Evolutionary conservation across 371 early-diverging fungal species (phyloP).

Genomic region (Lichtheimia ramosa): DNA sequence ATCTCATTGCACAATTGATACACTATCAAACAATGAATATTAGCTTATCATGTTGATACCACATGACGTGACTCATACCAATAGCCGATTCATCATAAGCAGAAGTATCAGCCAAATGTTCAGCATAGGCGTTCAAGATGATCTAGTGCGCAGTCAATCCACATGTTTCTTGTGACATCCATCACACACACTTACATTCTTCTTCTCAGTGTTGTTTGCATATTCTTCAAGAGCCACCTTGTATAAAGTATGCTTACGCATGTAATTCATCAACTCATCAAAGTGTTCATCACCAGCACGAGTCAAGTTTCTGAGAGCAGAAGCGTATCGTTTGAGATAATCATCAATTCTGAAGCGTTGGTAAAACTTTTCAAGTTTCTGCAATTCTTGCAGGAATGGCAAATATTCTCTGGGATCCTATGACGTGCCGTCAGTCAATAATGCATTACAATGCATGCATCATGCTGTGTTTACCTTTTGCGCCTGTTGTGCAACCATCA

Average conservation of each 20-base stretch:
- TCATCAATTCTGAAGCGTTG: conserved; percentile 89
- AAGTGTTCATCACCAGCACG: conserved; percentile 66
- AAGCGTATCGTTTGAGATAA: conserved; percentile 69
- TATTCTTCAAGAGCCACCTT: conserved; percentile 62
- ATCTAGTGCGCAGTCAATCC: conserved; percentile 23
- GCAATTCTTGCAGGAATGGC: conserved; percentile 84
- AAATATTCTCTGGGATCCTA: conserved; percentile 94
- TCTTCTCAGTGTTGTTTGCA: conserved; percentile 39
- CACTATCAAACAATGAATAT: conserved; percentile 21
- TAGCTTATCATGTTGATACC: background rate
- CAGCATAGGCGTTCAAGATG: conserved; percentile 66
- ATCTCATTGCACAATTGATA: conserved; percentile 67
- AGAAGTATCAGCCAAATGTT: conserved; percentile 53
- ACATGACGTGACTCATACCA: conserved; percentile 22
- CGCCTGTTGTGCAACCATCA: conserved; percentile 94
- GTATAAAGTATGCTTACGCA: conserved; percentile 66
- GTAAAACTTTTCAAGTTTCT: conserved; percentile 69
- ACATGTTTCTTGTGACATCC: conserved; percentile 1
- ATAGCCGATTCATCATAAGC: conserved; percentile 76
- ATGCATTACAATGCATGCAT: background rate
- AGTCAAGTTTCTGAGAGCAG: conserved; percentile 74
- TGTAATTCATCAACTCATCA: conserved; percentile 66
- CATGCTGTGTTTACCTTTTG: conserved; percentile 56
- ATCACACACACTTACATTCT: conserved; percentile 21
- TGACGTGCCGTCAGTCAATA: too few species aligned